These are phyloP conservation scores for Wickerhamomyces ciferrii DNA, from an alignment of 805 yeast genomes.

Conservation along the genomic window DNA sequence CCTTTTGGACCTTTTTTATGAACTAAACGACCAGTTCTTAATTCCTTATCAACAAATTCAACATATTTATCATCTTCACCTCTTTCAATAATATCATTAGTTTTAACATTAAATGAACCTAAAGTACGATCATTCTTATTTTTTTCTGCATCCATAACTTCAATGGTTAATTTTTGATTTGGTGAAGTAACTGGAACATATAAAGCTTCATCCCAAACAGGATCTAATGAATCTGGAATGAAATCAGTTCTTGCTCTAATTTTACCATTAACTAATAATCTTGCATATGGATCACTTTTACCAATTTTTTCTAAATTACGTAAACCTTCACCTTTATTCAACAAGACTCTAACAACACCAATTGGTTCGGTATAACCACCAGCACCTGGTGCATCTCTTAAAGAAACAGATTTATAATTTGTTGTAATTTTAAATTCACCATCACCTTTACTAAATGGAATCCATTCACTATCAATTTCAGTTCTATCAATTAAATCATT, in stretches of 20 bases:
- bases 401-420: slow-evolving; percentile 81
- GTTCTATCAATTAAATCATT: slow-evolving; percentile 66
- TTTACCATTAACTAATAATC: slow-evolving; percentile 72
- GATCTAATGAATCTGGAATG: slow-evolving; percentile 60
- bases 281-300: slow-evolving; percentile 85
- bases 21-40: slow-evolving; percentile 58
- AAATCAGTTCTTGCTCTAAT: slow-evolving; percentile 75
- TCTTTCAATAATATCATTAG: slow-evolving; percentile 62
- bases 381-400: slow-evolving; percentile 61
- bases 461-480: slow-evolving; percentile 75
- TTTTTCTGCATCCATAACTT: slow-evolving; percentile 88
- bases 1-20: slow-evolving; percentile 85
- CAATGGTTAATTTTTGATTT: slow-evolving; percentile 76
- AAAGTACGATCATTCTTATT: slow-evolving; percentile 78
- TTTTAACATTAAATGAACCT: slow-evolving; percentile 72
- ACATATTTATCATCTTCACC: slow-evolving; percentile 55
- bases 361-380: slow-evolving; percentile 91
- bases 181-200: slow-evolving; percentile 81
- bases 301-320: slow-evolving; percentile 87
- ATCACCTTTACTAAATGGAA: slow-evolving; percentile 57
- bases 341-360: slow-evolving; percentile 77
- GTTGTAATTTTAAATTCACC: slow-evolving; percentile 73
- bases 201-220: slow-evolving; percentile 79
- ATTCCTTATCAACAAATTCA: slow-evolving; percentile 50
- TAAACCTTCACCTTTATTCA: slow-evolving; percentile 68